phyloP scores from a whole-genome alignment of 805 yeast genomes.

The Tetrapisispora fleetii region DNA sequence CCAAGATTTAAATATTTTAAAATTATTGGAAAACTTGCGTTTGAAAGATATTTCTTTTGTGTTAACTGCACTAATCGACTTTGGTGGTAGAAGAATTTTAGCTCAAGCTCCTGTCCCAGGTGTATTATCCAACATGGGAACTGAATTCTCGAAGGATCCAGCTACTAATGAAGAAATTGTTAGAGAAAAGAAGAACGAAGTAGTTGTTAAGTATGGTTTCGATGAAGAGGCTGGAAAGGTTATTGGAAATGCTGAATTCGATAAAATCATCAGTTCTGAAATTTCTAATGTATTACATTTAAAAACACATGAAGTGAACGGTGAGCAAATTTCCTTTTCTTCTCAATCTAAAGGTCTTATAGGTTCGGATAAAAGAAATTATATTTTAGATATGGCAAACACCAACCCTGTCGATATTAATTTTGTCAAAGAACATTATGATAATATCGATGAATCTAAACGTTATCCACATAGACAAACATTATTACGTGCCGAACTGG shows the following conservation, averaged over 20 bases:
- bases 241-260: conserved; percentile 43
- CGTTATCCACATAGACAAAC: conserved; percentile 78
- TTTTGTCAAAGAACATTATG: conserved; percentile 53
- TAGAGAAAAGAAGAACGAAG: conserved; percentile 29
- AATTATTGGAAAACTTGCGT: conserved; percentile 57
- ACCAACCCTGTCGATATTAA: conserved; percentile 76
- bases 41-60: conserved; percentile 55
- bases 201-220: conserved; percentile 64
- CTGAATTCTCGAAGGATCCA: conserved; percentile 31
- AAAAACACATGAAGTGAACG: conserved; percentile 50
- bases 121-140: conserved; percentile 33
- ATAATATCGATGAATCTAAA: conserved; percentile 31
- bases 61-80: conserved; percentile 81
- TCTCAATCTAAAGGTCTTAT: conserved; percentile 74
- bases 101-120: conserved; percentile 98
- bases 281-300: conserved; percentile 71
- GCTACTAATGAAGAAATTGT: conserved; percentile 34
- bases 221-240: conserved; percentile 49
- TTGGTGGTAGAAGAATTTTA: conserved; percentile 75
- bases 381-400: conserved; percentile 75
- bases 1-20: conserved; percentile 70
- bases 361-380: conserved; percentile 79
- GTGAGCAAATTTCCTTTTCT: conserved; percentile 50
- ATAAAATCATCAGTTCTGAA: conserved; percentile 39
- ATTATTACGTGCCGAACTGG: conserved; percentile 75